Evolutionary conservation across 2,329 filamentous ascomycete species (phyloP), one percentile per base, ranked within the genome.

Genomic region (Tolypocladium ovalisporum): DNA sequence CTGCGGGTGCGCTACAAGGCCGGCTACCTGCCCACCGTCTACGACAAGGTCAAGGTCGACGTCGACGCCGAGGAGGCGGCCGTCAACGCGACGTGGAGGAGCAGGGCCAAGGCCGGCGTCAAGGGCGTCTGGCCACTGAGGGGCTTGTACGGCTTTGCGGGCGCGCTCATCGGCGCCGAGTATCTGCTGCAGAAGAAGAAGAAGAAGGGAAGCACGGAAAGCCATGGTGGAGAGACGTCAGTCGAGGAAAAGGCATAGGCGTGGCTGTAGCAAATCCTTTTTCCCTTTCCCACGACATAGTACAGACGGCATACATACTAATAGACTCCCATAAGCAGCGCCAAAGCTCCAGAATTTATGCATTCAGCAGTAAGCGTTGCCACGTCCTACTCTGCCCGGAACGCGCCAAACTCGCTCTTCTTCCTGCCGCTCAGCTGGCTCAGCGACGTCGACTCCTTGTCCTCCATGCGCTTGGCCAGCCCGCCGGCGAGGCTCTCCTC

Each of bases 1-100:
- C 69, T 88, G 55, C 72, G 86, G 22, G 67, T 69, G 29, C 82
- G 79, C 64, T 89, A 88, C 64, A 70, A 74, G 5, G 86, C 86
- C 0, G 71, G 72, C 1, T 78, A 81, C 53, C 65, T 89, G 60
- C 85, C 84, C 0, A 84, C 74, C 35, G 84, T 88, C 1, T 87
- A 84, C 60, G 84, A 89, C 62, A 89, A 89, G 71, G 83, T 87
- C 29, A 80, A 78, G 63, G 79, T 81, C 0, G 74, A 76, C 40
- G 67, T 74, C 4, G 70, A 71, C 1, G 68, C 63, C 1, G 70
- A 73, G 37, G 66, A 67, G 37, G 63, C 62, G 17, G 67, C 62
- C 40, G 64, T 68, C 60, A 62, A 59, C 1, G 66, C 67, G n/a
- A 70, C 72, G 39, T 67, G 74, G 60, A 65, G 65, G 56, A 63